Conservation (phyloP, 805 yeast genomes). For the Spathaspora boniae region DNA sequence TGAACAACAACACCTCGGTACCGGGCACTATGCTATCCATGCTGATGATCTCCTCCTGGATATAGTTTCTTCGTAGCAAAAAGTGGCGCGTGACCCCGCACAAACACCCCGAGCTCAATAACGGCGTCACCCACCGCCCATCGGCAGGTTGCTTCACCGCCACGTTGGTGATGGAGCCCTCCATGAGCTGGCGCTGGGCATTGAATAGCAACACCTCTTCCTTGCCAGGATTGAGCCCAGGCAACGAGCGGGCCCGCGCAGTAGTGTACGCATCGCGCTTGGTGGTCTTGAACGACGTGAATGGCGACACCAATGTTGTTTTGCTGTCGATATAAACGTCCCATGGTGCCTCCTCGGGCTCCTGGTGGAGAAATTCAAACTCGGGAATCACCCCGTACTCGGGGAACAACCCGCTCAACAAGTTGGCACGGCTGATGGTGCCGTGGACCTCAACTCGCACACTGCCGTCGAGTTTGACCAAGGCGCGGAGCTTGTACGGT, state of each 20-base stretch:
- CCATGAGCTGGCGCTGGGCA: conserved; percentile 57
- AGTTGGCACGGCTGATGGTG: conserved; percentile 20
- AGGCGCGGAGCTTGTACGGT: conserved; percentile 33
- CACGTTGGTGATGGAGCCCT: conserved; percentile 79
- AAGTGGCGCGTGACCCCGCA: conserved; percentile 78
- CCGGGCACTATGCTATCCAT: conserved; percentile 54
- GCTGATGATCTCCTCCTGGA: conserved; percentile 51
- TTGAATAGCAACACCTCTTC: conserved; percentile 72
- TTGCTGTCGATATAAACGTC: conserved; percentile 58
- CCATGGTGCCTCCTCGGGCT: conserved; percentile 37
- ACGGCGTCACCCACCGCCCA: conserved; percentile 76
- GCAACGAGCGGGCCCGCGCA: conserved; percentile 53
- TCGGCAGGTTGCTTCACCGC: conserved; percentile 50
- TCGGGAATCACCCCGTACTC: background rate
- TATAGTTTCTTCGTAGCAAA: conserved; percentile 49
- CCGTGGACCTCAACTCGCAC: conserved; percentile 31
- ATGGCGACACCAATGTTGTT: conserved; percentile 58
- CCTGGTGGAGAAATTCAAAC: background rate
- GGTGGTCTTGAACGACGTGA: conserved; percentile 88
- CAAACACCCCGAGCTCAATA: conserved; percentile 73
- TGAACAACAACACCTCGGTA: conserved; percentile 68
- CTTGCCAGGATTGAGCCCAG: conserved; percentile 33
- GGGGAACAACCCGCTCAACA: conserved; percentile 26
- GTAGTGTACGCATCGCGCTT: conserved; percentile 57
- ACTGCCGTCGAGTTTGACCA: conserved; percentile 26